Evolutionary conservation across 768 basidiomycete genomes (phyloP).

Genomic region (Suillus paluster): DNA sequence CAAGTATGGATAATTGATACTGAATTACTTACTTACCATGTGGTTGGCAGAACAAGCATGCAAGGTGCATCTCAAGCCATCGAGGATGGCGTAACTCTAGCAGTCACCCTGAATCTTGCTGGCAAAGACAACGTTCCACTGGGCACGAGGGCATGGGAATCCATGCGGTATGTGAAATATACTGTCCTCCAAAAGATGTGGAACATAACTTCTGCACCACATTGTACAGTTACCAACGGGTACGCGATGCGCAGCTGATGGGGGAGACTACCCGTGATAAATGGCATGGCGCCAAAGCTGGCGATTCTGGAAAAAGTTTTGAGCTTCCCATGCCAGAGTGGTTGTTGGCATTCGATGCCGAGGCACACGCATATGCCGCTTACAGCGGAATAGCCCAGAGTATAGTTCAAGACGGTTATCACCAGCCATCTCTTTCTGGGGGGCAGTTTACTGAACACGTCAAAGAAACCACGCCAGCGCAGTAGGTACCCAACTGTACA

Average conservation of each 20-base stretch:
- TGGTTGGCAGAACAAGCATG: slow-evolving; percentile 15
- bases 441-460: not conserved
- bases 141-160: slow-evolving; percentile 20
- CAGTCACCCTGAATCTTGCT: slow-evolving; percentile 26
- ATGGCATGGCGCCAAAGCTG: slow-evolving; percentile 27
- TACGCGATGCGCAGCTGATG: slow-evolving; percentile 19
- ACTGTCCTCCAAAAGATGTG: not conserved
- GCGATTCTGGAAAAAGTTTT: slow-evolving; percentile 16
- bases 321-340: slow-evolving; percentile 30
- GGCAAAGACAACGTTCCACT: slow-evolving; percentile 8
- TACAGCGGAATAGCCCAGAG: slow-evolving; percentile 23
- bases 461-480: not conserved
- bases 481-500: not conserved
- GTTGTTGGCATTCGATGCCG: slow-evolving; percentile 32
- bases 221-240: slow-evolving; percentile 28
- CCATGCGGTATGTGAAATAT: slow-evolving; percentile 12
- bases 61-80: slow-evolving; percentile 47
- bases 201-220: slow-evolving; percentile 1
- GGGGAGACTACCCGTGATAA: slow-evolving; percentile 31
- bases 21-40: not conserved
- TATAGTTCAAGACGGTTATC: slow-evolving; percentile 30
- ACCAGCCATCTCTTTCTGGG: slow-evolving; percentile 12
- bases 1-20: not conserved
- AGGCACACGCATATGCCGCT: slow-evolving; percentile 27
- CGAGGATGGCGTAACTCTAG: slow-evolving; percentile 44